A percentile compares a stretch with the other conserved stretches of the same genome.
These are phyloP conservation scores for Angophora floribunda DNA, from an alignment of 345 rosid species.

Conservation along the genomic window DNA sequence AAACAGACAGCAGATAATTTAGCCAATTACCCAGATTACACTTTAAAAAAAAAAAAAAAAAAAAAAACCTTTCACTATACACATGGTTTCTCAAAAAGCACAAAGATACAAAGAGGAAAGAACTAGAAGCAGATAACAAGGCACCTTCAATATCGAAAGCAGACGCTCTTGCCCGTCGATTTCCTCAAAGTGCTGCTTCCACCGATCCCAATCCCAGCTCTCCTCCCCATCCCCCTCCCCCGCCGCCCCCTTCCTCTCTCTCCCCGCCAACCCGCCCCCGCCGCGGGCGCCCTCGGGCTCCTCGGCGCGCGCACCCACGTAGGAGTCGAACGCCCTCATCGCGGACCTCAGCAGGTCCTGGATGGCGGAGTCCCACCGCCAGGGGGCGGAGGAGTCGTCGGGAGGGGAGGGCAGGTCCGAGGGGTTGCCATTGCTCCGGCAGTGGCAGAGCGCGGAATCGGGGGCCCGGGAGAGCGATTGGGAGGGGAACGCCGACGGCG, in stretches of 20 bases:
- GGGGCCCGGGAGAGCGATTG: conserved; percentile 8
- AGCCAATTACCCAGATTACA: background rate
- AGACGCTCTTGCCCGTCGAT: conserved; percentile 81
- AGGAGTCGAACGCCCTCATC: conserved; percentile 47
- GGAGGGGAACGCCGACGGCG: conserved; percentile 13
- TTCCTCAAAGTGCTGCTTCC: conserved; percentile 76
- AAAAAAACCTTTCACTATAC: background rate
- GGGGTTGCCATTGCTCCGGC: conserved; percentile 12
- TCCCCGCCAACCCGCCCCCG: background rate
- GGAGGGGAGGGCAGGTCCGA: conserved; percentile 15
- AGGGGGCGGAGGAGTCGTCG: background rate
- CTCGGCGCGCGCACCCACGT: conserved; percentile 12
- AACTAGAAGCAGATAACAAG: background rate
- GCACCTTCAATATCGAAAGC: conserved; percentile 65
- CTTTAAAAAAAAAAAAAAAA: background rate
- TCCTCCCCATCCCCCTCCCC: conserved; percentile 4
- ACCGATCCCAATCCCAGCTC: conserved; percentile 87
- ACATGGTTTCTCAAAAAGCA: background rate
- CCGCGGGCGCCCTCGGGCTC: background rate
- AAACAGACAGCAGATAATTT: background rate
- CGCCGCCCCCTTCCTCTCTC: background rate
- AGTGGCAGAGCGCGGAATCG: conserved; percentile 35
- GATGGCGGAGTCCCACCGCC: conserved; percentile 47
- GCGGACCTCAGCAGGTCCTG: conserved; percentile 41
- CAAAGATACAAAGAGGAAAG: background rate